Base-by-base conservation (phyloP, 116 monocot species). In the Trichopus zeylanicus region DNA sequence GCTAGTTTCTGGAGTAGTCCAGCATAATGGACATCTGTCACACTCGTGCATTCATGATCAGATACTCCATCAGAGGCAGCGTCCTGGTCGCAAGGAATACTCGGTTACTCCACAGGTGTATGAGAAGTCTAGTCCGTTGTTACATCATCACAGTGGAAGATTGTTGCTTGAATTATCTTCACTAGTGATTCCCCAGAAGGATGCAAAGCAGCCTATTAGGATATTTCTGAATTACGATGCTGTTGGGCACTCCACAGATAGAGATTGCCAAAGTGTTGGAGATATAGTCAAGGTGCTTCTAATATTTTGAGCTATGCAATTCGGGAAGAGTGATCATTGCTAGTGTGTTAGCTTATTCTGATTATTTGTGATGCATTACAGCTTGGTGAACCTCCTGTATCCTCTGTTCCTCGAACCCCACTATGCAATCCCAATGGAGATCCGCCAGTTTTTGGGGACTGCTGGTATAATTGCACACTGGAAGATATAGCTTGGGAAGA, bases 11-110 rank as follows among this genome's bases (percentile, higher is more conserved):
- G 71, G 79, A 57, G 46, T n/a, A 31, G 65, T 60, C 19, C 61
- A 64, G 24, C 29, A 29, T 29, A 55, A 72, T 66, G 23, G 37
- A 32, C 69, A 78, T 53, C 73, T 98, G 48, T 87, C 87, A 20
- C 97, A 98, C 59, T 98, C 97, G 0, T 98, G 97, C 65, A 98
- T 98, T 56, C 91, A 98, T 67, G 97, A 98, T 60, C 75, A 91
- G 65, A 98, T 98, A 65, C 70, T 98, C 32, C 82, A 85, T 62
- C 88, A 85, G 67, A 71, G 97, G 69, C 81, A 82, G 18, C 84
- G 77, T 0, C 84, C 81, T 28, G 87, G 97, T 16, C 76, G 63
- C n/a, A 98, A 85, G 64, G 91, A 82, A 54, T 98, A 82, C 72
- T 87, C 91, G 8, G 73, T 98, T 37, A 98, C 81, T 46, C 97